Percentiles rank a stretch among this genome's conserved stretches.
phyloP scores from a whole-genome alignment of 2,329 filamentous ascomycete species.

The Colletotrichum gigasporum region DNA sequence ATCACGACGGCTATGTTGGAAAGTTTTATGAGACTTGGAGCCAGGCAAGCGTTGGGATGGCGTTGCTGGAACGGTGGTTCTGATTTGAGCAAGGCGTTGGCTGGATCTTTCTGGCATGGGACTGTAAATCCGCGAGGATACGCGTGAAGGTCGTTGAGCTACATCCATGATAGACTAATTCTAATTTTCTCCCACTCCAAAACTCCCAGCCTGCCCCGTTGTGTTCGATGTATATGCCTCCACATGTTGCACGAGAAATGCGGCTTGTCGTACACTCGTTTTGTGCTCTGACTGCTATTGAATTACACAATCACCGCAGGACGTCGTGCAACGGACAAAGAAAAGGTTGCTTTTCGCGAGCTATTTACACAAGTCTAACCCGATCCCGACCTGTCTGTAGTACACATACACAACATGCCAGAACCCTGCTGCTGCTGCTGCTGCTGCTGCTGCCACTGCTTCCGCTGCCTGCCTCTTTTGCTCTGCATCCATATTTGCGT shows the following conservation, averaged over 20 bases:
- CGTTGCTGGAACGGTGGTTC: not conserved
- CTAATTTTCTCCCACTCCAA: not conserved
- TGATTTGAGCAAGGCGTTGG: slow-evolving; percentile 24
- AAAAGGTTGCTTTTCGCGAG: slow-evolving; percentile 31
- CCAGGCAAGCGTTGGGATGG: not conserved
- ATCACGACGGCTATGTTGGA: not conserved
- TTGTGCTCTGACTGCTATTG: not conserved
- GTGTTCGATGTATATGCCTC: no score
- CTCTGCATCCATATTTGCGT: not conserved
- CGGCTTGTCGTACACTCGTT: not conserved
- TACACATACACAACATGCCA: slow-evolving; percentile 27
- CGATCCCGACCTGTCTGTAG: slow-evolving; percentile 28
- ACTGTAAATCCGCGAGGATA: not conserved
- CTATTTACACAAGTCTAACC: slow-evolving; percentile 31
- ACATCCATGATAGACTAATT: not conserved
- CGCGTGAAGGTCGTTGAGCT: not conserved
- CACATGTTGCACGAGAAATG: no score
- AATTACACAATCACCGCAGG: not conserved
- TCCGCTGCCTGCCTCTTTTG: no score
- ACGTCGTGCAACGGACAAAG: slow-evolving; percentile 16
- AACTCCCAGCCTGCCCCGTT: no score
- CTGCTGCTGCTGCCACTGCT: not conserved
- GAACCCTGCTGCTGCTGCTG: slow-evolving; percentile 8
- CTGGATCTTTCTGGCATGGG: slow-evolving; percentile 2
- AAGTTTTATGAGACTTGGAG: not conserved